Conservation (phyloP, 768 basidiomycete species). For the Mrakia gelida region DNA sequence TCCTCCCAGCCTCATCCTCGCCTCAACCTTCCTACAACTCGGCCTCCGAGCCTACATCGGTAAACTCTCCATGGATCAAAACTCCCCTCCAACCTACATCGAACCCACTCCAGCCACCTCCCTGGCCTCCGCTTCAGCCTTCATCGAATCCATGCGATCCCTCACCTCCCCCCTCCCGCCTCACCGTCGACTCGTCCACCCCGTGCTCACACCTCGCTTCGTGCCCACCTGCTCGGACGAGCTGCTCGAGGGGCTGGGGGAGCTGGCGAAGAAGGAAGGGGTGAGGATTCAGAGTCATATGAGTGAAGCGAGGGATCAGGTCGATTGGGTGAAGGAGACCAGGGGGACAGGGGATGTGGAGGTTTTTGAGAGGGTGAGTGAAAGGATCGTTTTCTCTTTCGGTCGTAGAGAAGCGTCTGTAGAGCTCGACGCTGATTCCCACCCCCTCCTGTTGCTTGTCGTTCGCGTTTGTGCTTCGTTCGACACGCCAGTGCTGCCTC, state of each 20-base stretch:
- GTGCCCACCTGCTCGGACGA: constrained; percentile 80
- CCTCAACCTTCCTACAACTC: constrained; percentile 62
- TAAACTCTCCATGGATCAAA: constrained; percentile 85
- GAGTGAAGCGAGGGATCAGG: constrained; percentile 71
- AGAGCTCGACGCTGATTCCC: too few relatives aligned
- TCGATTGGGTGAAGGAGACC: constrained; percentile 63
- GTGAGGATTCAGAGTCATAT: constrained; percentile 73
- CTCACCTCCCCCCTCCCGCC: constrained; percentile 48
- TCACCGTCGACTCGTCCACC: constrained; percentile 60
- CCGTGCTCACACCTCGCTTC: constrained; percentile 79
- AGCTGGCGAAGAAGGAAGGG: constrained; percentile 51
- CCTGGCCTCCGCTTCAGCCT: constrained; percentile 54
- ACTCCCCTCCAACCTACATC: constrained; percentile 63
- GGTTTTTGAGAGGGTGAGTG: constrained; percentile 64
- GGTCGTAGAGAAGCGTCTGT: too few relatives aligned
- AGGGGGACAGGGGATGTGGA: constrained; percentile 63
- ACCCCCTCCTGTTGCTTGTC: too few relatives aligned
- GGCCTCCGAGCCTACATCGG: constrained; percentile 81
- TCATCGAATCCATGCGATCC: constrained; percentile 54
- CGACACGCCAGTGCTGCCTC: constrained; percentile 52
- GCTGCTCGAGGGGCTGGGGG: constrained; percentile 60
- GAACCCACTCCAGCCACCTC: constrained; percentile 54
- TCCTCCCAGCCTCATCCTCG: constrained; percentile 64
- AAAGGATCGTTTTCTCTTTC: too few relatives aligned
- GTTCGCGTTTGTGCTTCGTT: too few relatives aligned